A percentile compares a stretch with the other conserved stretches of the same genome.
These are phyloP conservation scores for Mucor circinelloides DNA, from an alignment of 371 early-diverging fungal species.

Conservation along the genomic window DNA sequence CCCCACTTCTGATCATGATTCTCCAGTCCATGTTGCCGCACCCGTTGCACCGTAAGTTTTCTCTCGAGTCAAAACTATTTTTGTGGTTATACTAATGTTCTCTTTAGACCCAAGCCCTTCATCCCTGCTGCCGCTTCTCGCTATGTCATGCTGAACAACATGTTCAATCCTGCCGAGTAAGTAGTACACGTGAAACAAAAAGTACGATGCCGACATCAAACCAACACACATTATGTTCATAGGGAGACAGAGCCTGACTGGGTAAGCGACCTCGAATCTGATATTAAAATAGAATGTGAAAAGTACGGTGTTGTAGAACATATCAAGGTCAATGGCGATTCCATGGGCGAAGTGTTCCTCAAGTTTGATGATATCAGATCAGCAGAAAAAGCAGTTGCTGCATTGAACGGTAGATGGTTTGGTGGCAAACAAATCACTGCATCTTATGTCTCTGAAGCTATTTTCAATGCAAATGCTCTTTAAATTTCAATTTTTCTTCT, in stretches of 20 bases:
- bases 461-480: constrained; percentile 64
- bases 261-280: constrained; percentile 87
- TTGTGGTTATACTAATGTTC: not conserved
- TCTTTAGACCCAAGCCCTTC: constrained; percentile 38
- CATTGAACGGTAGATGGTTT: constrained; percentile 81
- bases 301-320: constrained; percentile 81
- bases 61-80: not conserved
- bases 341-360: constrained; percentile 80
- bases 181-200: constrained; percentile 19
- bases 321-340: constrained; percentile 73
- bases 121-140: constrained; percentile 53
- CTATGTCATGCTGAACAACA: constrained; percentile 82
- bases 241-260: constrained; percentile 89
- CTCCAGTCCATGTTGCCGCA: constrained; percentile 2
- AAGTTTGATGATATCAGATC: constrained; percentile 73
- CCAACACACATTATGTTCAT: constrained; percentile 5
- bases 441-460: constrained; percentile 68
- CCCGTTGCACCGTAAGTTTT: constrained; percentile 27
- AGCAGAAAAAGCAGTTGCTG: constrained; percentile 68
- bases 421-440: constrained; percentile 76
- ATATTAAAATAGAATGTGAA: constrained; percentile 82
- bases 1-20: constrained; percentile 1
- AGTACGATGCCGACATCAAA: not conserved
- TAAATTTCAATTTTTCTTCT: not conserved
- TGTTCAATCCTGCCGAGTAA: constrained; percentile 92